Evolutionary conservation across 805 yeast species (phyloP).

Genomic region (Yamadazyma scolyti): DNA sequence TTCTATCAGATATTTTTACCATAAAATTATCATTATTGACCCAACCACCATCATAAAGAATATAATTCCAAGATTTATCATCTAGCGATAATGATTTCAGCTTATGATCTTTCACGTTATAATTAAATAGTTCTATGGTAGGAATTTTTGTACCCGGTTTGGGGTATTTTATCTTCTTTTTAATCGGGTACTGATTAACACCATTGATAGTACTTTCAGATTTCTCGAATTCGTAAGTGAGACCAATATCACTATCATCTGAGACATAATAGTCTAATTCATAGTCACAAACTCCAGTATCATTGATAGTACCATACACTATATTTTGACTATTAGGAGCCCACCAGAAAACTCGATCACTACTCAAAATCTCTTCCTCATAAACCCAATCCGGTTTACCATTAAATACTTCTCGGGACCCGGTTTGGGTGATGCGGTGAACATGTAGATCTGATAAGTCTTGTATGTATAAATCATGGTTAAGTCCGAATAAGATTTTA

Average conservation of each 20-base stretch:
- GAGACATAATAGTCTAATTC: constrained; percentile 50
- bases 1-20: constrained; percentile 62
- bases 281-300: constrained; percentile 53
- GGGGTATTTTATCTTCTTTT: constrained; percentile 56
- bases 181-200: constrained; percentile 44
- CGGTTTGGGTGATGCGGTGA: constrained; percentile 47
- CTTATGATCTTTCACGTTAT: constrained; percentile 23
- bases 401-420: constrained; percentile 49
- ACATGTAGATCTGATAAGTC: constrained; percentile 20
- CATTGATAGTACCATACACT: constrained; percentile 56
- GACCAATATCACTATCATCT: constrained; percentile 12
- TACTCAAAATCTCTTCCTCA: constrained; percentile 70
- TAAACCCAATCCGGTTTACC: constrained; percentile 84
- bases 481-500: constrained; percentile 51
- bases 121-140: constrained; percentile 40
- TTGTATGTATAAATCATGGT: constrained; percentile 52
- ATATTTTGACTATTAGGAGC: constrained; percentile 56
- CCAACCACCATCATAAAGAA: constrained; percentile 67
- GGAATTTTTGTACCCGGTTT: constrained; percentile 72
- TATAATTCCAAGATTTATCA: constrained; percentile 15
- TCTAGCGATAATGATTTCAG: constrained; percentile 8
- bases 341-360: constrained; percentile 71
- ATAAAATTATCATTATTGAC: constrained; percentile 44
- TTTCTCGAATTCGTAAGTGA: constrained; percentile 9
- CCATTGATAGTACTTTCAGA: constrained; percentile 9